Base-by-base conservation (phyloP, 192 early-diverging fungal species). In the Coemansia umbellata region DNA sequence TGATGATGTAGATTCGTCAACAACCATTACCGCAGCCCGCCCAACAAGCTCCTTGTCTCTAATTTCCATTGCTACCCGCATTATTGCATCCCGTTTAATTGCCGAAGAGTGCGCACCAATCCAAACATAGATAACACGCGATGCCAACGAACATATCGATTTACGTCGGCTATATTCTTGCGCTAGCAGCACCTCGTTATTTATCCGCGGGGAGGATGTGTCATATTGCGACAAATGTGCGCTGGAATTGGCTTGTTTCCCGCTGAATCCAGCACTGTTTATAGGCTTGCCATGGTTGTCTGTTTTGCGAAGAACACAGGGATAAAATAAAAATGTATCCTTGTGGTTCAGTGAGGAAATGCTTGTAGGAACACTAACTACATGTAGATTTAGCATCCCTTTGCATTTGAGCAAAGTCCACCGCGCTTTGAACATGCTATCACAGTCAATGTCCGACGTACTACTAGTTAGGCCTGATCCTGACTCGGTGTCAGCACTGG, bases 361-460 rank as follows among this genome's bases (percentile, higher is more conserved):
- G 44, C 53, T 31, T 3, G 58, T 26, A 2, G 66, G 61, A 3
- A 76, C 73, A 31, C 57, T 70, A 40, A 70, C 66, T 6, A 76
- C 50, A 13, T 76, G 67, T 19, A 76, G 67, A 28, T 76, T 61
- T 28, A 55, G 21, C 44, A 61, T 65, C 5, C 73, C 73, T 53
- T 69, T 76, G 41, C 73, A 76, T 47, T 63, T 69, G 30, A 76
- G 57, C 67, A 76, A 43, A 10, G 50, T 53, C 73, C 73, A 76
- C 31, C 62, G 71, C 13, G 48, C 41, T 15, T 67, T 53, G 24
- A 52, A 47, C 9, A 31, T 21, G 37, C 35, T 50, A 17, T 55
- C 23, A 14, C 0, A n/a, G n/a, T n/a, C n/a, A n/a, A n/a, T n/a
- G n/a, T n/a, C n/a, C n/a, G n/a, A n/a, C n/a, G n/a, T n/a, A n/a